Evolutionary conservation across 2,329 filamentous ascomycete genomes (phyloP), one percentile per base, ranked within the genome.

Genomic region (Laburnicola sp.): DNA sequence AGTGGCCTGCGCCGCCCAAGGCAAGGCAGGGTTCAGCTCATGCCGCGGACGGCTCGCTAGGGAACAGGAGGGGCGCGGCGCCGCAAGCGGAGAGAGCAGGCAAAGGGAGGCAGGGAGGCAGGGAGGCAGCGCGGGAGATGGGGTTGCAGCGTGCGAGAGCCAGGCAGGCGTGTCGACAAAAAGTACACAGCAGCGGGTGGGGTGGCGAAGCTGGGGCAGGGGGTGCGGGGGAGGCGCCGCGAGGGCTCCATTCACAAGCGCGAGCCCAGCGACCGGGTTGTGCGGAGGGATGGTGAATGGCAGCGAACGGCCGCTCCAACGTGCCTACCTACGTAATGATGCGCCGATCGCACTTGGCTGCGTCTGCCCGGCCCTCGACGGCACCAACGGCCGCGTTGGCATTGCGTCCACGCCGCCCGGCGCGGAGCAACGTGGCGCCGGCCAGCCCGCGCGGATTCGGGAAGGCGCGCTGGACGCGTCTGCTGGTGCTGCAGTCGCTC

Each of bases 1-100:
- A 48, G 45, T 54, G 56, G 61, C 64, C 54, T 55, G 62, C 60
- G 62, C 62, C 59, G 62, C 64, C 62, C 62, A 56, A 55, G 54
- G 63, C 57, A 57, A 66, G 61, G 63, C 57, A 57, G 66, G 61
- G 58, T 67, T n/a, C 62, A 64, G 39, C 50, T 37, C 43, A 45
- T 37, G 43, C 43, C 34, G 43, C 32, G 25, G 25, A 30, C 32
- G 34, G 34, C 32, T 23, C 26, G 43, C 28, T 16, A 16, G 16
- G 16, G 34, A 22, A 23, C 22, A 1, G 34, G 30, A 23, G 23
- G 43, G 23, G 23, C 10, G 28, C 28, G 42, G 23, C 25, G 27
- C 25, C n/a, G n/a, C 34, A 30, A 16, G 9, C 11, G n/a, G 34
- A 38, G 25, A 30, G 16, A 30, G 32, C 32, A 45, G 43, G 43